Conservation (phyloP, 306 rosid genomes). For the Inga laurina region DNA sequence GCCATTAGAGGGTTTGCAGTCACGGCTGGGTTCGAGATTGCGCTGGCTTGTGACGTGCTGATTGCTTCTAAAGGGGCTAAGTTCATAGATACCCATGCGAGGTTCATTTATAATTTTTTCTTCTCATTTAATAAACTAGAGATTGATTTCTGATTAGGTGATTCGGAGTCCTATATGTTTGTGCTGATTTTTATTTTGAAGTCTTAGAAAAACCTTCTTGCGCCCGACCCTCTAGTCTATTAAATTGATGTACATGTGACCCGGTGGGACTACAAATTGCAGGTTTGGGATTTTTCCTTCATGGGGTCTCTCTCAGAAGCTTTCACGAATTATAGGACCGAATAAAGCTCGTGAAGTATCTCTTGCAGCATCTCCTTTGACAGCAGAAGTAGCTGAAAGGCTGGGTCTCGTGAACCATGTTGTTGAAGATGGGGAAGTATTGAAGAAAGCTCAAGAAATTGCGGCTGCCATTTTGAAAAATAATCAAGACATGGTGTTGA, state of each 20-base stretch:
- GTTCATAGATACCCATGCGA: constrained; percentile 86
- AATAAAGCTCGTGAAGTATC: constrained; percentile 92
- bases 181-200: background rate
- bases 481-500: constrained; percentile 75
- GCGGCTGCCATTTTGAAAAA: constrained; percentile 69
- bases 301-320: constrained; percentile 97
- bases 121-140: background rate
- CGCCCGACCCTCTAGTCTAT: background rate
- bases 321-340: constrained; percentile 68
- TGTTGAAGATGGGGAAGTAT: constrained; percentile 70
- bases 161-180: background rate
- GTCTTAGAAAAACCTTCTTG: background rate
- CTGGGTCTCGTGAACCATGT: constrained; percentile 86
- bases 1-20: constrained; percentile 86
- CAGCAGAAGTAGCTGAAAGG: constrained; percentile 76
- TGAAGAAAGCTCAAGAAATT: constrained; percentile 74
- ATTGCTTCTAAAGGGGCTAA: constrained; percentile 81
- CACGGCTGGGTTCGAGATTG: constrained; percentile 92
- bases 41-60: constrained; percentile 82
- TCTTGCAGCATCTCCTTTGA: constrained; percentile 75
- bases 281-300: constrained; percentile 98
- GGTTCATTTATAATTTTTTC: constrained; percentile 39
- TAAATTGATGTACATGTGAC: background rate
- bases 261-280: background rate
- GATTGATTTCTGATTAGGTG: background rate